Evolutionary conservation across 495 filamentous ascomycete genomes (phyloP).

Genomic region (Cladorrhinum samala): DNA sequence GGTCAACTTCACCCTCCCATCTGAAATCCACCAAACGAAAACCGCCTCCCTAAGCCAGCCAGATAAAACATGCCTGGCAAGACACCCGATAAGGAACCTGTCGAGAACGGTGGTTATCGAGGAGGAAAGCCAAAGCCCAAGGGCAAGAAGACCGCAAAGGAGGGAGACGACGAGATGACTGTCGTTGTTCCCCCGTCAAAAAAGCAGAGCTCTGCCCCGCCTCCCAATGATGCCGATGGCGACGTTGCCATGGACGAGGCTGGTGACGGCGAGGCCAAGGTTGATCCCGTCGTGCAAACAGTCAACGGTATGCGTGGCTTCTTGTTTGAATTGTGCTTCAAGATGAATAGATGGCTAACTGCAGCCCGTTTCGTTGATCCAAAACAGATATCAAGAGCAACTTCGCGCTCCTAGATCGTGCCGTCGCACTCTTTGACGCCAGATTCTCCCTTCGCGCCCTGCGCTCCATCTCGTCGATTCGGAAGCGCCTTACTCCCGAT

Average conservation of each 20-base stretch:
- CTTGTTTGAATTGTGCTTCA: background rate
- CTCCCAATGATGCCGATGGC: constrained; percentile 57
- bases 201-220: constrained; percentile 55
- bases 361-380: constrained; percentile 1
- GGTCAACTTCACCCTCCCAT: too few relatives aligned
- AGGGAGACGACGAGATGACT: constrained; percentile 69
- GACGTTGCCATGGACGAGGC: constrained; percentile 68
- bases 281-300: constrained; percentile 59
- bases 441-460: constrained; percentile 91
- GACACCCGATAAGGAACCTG: constrained; percentile 65
- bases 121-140: constrained; percentile 61
- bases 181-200: constrained; percentile 79
- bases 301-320: constrained; percentile 40
- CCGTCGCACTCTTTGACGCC: constrained; percentile 87
- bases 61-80: constrained; percentile 51
- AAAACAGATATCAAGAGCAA: constrained; percentile 83
- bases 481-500: constrained; percentile 79
- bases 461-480: constrained; percentile 89
- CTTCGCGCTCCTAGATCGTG: constrained; percentile 83
- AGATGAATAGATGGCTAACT: too few relatives aligned
- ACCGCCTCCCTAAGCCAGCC: constrained; percentile 10
- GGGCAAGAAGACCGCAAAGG: constrained; percentile 56
- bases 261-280: constrained; percentile 51
- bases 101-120: constrained; percentile 69
- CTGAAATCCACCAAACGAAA: too few relatives aligned